Evolutionary conservation across 352 stramenopile genomes (phyloP).

Genomic region (Pythium dissimile): DNA sequence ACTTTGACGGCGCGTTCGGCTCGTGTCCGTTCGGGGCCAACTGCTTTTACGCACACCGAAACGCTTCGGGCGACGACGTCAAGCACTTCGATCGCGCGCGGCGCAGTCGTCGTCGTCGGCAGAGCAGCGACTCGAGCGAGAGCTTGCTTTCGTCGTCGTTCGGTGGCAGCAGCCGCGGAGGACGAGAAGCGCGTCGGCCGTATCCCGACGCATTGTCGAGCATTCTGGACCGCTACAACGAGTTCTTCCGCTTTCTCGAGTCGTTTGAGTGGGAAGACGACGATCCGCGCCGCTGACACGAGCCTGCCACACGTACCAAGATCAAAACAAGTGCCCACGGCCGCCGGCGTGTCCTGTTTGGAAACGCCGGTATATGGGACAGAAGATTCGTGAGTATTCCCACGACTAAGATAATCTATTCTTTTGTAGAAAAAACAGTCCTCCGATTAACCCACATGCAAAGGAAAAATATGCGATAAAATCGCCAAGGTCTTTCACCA

Average conservation of each 20-base stretch:
- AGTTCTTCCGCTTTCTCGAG: conserved; percentile 67
- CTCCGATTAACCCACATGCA: background rate
- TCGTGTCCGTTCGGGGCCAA: conserved; percentile 70
- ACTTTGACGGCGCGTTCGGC: conserved; percentile 65
- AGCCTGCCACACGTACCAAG: no score
- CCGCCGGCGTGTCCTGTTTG: no score
- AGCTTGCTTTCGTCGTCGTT: background rate
- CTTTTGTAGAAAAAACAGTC: background rate
- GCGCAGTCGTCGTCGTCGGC: conserved; percentile 4
- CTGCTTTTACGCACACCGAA: conserved; percentile 77
- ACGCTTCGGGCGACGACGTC: conserved; percentile 49
- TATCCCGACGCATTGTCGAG: conserved; percentile 32
- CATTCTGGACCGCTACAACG: conserved; percentile 55
- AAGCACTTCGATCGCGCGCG: conserved; percentile 49
- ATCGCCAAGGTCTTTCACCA: background rate
- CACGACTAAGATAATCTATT: no score
- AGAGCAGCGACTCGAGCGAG: background rate
- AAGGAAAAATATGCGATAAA: background rate
- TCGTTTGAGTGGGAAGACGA: conserved; percentile 54
- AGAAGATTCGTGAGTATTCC: no score
- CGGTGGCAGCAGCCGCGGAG: background rate
- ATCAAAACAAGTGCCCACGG: no score
- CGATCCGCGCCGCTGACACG: background rate
- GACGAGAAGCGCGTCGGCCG: conserved; percentile 15
- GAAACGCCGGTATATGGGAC: no score